phyloP scores from a whole-genome alignment of 805 yeast genomes.

The Schwanniomyces sp. region DNA sequence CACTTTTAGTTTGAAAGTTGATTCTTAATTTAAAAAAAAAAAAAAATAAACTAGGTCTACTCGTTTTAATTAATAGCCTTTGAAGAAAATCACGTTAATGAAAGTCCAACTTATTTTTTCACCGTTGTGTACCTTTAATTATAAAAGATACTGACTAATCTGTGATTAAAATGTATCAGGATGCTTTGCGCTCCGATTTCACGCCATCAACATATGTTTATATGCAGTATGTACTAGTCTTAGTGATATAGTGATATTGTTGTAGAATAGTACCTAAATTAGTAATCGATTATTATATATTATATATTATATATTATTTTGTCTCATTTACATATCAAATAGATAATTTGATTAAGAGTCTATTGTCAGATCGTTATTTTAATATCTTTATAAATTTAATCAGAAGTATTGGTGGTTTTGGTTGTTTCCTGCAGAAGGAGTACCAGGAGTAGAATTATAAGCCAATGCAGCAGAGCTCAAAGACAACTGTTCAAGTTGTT shows the following conservation, averaged over 20 bases:
- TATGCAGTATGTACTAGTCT: background rate
- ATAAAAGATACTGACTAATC: background rate
- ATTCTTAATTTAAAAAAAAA: background rate
- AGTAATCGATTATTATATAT: background rate
- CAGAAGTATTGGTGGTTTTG: conserved; percentile 23
- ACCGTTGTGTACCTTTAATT: background rate
- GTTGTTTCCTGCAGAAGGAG: conserved; percentile 26
- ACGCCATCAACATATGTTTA: background rate
- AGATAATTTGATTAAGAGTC: background rate
- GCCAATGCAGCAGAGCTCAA: conserved; percentile 49
- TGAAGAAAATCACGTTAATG: background rate
- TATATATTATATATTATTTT: background rate
- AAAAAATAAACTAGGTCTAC: background rate
- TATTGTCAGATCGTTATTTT: background rate
- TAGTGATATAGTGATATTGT: no score
- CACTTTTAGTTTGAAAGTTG: background rate
- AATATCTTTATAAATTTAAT: background rate
- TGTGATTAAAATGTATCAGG: background rate
- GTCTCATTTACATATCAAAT: background rate
- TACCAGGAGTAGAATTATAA: conserved; percentile 44
- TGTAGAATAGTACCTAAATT: no score
- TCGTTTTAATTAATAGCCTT: background rate
- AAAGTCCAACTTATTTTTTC: background rate
- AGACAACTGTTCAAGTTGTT: conserved; percentile 46
- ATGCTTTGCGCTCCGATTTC: background rate